Conservation (phyloP, 2,329 filamentous ascomycete species). For the Drechmeria coniospora region DNA sequence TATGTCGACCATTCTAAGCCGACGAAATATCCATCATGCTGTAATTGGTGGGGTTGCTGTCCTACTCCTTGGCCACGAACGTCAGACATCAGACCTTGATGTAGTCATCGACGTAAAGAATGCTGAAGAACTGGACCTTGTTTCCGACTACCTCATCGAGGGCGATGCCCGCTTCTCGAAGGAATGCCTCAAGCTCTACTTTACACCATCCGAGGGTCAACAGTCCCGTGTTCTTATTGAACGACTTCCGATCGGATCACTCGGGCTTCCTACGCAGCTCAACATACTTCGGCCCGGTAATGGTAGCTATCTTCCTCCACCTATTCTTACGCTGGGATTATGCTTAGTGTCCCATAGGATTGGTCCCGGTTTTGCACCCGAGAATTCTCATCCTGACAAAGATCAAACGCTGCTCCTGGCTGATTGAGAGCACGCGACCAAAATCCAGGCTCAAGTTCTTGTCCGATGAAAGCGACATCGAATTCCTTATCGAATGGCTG, state of each 20-base stretch:
- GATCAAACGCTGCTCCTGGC: neutral
- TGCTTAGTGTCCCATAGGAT: neutral
- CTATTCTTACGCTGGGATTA: neutral
- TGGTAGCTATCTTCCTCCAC: neutral
- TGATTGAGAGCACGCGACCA: neutral
- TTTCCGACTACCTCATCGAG: neutral
- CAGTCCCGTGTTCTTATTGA: neutral
- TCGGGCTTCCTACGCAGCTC: constrained; percentile 1
- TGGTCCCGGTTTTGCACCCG: neutral
- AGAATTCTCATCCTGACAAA: neutral
- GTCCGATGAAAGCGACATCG: neutral
- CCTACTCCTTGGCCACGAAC: neutral
- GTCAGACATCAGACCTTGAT: neutral
- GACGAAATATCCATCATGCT: neutral
- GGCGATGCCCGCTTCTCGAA: neutral
- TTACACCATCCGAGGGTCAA: neutral
- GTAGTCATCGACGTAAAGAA: neutral
- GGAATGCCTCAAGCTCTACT: neutral
- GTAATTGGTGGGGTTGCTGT: neutral
- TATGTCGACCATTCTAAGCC: neutral
- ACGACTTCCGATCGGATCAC: neutral
- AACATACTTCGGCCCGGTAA: neutral
- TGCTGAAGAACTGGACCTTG: neutral
- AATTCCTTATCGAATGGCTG: neutral
- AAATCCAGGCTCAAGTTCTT: neutral